phyloP scores from a whole-genome alignment of 768 basidiomycete genomes.

The Leccinum olivaceopallidum region DNA sequence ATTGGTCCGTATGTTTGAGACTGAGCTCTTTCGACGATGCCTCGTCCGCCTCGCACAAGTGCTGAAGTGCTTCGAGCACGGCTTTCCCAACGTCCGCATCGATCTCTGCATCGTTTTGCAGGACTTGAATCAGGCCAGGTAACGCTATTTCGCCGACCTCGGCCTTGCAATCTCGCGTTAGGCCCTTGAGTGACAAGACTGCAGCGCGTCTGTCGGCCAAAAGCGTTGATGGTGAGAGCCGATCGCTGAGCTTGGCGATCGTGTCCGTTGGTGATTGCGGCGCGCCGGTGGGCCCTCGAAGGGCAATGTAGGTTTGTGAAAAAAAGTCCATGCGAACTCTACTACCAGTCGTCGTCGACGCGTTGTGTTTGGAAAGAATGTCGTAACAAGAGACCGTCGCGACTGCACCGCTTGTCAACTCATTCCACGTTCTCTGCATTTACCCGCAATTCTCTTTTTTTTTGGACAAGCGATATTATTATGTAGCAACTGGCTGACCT shows the following conservation, averaged over 20 bases:
- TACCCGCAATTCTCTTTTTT: neutral
- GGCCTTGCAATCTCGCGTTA: slow-evolving; percentile 86
- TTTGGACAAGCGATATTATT: too few relatives aligned
- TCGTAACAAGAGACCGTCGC: slow-evolving; percentile 4
- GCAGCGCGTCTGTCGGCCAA: slow-evolving; percentile 92
- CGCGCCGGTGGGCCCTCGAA: slow-evolving; percentile 79
- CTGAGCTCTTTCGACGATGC: slow-evolving; percentile 56
- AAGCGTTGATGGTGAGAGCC: slow-evolving; percentile 86
- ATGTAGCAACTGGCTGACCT: too few relatives aligned
- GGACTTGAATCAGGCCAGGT: slow-evolving; percentile 72
- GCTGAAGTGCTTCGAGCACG: slow-evolving; percentile 82
- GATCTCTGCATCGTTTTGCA: slow-evolving; percentile 85
- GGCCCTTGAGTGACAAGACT: slow-evolving; percentile 91
- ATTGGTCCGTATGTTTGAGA: slow-evolving; percentile 77
- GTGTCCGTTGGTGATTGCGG: slow-evolving; percentile 85
- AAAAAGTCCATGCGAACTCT: slow-evolving; percentile 69
- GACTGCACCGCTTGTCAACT: slow-evolving; percentile 1
- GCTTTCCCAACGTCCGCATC: slow-evolving; percentile 94
- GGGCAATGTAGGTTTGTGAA: slow-evolving; percentile 81
- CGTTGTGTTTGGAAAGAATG: neutral
- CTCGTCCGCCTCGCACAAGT: slow-evolving; percentile 82
- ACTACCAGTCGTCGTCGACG: slow-evolving; percentile 1
- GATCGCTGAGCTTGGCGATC: slow-evolving; percentile 83
- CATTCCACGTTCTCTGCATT: neutral
- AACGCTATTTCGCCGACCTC: slow-evolving; percentile 84